Evolutionary conservation across 441 rosid species (phyloP), one percentile per base, ranked within the genome.

Genomic region (Erysimum cheiri): DNA sequence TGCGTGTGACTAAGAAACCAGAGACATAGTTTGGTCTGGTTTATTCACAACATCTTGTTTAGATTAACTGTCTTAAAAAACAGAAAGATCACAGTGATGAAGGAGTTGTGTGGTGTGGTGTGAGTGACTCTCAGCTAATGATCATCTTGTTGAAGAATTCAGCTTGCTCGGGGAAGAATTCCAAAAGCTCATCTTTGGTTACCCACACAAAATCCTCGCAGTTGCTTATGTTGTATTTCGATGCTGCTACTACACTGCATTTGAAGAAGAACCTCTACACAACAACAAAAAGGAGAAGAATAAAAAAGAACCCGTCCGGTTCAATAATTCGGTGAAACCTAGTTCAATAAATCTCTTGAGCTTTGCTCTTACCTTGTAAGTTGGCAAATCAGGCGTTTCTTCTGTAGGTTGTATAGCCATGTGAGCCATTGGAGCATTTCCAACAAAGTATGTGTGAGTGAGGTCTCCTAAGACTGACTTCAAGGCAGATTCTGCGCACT

Each of bases 381-480:
- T 69, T 57, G 81, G 77, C 67, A 56, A 41, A 53, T 81, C 85
- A 11, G 77, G 82, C 11, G 65, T 73, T 67, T 72, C 77, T 60
- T 88, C 85, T 14, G 70, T 58, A 66, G 80, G 82, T 66, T 82
- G 80, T 4, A 82, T 70, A 59, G 67, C 93, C 83, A 88, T 77
- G 75, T 92, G 99, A 67, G 91, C 99, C 93, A 86, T 94, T 29
- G 97, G 99, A 76, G 97, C 93, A 77, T 92, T 94, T 64, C 99
- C 98, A 60, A 87, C 94, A 80, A 92, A 94, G 79, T 90, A 92
- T 12, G 97, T 87, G 60, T 84, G 90, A 26, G 91, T 85, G 5
- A 92, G 87, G 63, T 87, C 90, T 54, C 97, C 98, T 44, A 92
- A 54, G 35, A 90, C 90, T 67, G 86, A 88, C 59, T 83, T 60